phyloP scores from a whole-genome alignment of 805 yeast genomes.

The Nakazawaea holstii region DNA sequence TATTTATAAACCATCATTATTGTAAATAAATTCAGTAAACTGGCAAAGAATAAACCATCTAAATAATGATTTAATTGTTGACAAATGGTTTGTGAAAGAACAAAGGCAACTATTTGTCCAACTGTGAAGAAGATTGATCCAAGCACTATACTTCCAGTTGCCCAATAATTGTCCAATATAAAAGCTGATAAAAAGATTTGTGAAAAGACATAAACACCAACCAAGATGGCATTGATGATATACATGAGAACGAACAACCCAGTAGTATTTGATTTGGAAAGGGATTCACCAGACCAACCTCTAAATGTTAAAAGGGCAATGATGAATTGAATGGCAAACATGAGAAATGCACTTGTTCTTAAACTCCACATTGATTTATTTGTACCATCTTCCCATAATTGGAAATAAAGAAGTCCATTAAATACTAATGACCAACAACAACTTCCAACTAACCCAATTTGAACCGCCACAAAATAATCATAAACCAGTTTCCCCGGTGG shows the following conservation, averaged over 20 bases:
- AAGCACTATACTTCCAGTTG: constrained; percentile 74
- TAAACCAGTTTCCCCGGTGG: constrained; percentile 78
- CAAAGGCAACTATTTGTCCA: constrained; percentile 78
- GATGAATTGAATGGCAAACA: constrained; percentile 63
- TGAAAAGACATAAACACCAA: constrained; percentile 57
- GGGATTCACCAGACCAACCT: constrained; percentile 43
- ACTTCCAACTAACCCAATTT: constrained; percentile 68
- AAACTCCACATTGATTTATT: constrained; percentile 51
- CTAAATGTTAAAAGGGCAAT: constrained; percentile 71
- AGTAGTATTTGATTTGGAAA: constrained; percentile 49
- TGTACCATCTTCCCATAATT: constrained; percentile 95
- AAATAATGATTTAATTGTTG: constrained; percentile 72
- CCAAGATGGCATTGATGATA: constrained; percentile 61
- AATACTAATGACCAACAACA: constrained; percentile 64
- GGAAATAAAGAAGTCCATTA: constrained; percentile 79
- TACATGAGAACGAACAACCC: constrained; percentile 68
- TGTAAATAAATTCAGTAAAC: constrained; percentile 73
- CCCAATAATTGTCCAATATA: constrained; percentile 79
- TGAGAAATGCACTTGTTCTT: constrained; percentile 43
- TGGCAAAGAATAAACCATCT: constrained; percentile 85
- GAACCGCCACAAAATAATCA: constrained; percentile 80
- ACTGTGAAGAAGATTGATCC: constrained; percentile 68
- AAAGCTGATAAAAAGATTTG: constrained; percentile 64
- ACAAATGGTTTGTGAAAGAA: constrained; percentile 63
- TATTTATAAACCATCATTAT: constrained; percentile 94